Conservation (phyloP, 805 yeast genomes). For the Cyberlindnera nakhonratchasimensis region DNA sequence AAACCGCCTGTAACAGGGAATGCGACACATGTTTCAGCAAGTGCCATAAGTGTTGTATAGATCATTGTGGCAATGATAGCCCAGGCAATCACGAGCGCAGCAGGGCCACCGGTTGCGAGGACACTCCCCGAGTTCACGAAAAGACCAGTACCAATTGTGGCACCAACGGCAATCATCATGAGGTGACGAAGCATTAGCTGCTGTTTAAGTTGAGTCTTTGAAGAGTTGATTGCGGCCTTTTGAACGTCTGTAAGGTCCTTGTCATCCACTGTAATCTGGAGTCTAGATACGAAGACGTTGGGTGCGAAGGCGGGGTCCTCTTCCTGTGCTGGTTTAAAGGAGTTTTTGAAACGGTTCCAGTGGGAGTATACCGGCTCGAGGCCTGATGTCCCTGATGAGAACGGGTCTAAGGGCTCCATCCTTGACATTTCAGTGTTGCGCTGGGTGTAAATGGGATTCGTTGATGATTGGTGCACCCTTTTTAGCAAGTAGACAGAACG, state of each 20-base stretch:
- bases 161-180: constrained; percentile 77
- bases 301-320: constrained; percentile 11
- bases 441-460: too few species aligned
- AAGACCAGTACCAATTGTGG: constrained; percentile 79
- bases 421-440: constrained; percentile 5
- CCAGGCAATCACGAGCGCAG: constrained; percentile 45
- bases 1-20: constrained; percentile 55
- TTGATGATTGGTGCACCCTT: too few species aligned
- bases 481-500: not conserved
- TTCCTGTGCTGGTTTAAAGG: constrained; percentile 17
- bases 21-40: constrained; percentile 51
- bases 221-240: constrained; percentile 28
- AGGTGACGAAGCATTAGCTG: constrained; percentile 51
- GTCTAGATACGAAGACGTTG: constrained; percentile 14
- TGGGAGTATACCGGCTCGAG: constrained; percentile 11
- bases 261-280: constrained; percentile 10
- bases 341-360: constrained; percentile 17
- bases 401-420: constrained; percentile 10
- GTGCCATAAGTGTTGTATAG: constrained; percentile 51
- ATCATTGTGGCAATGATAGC: constrained; percentile 52
- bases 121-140: constrained; percentile 75
- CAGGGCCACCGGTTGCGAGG: constrained; percentile 69
- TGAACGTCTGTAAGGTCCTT: constrained; percentile 14
- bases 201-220: constrained; percentile 31
- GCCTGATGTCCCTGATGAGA: constrained; percentile 6